Conservation (phyloP, 78 protist species). For the Paratrimastix pyriformis region DNA sequence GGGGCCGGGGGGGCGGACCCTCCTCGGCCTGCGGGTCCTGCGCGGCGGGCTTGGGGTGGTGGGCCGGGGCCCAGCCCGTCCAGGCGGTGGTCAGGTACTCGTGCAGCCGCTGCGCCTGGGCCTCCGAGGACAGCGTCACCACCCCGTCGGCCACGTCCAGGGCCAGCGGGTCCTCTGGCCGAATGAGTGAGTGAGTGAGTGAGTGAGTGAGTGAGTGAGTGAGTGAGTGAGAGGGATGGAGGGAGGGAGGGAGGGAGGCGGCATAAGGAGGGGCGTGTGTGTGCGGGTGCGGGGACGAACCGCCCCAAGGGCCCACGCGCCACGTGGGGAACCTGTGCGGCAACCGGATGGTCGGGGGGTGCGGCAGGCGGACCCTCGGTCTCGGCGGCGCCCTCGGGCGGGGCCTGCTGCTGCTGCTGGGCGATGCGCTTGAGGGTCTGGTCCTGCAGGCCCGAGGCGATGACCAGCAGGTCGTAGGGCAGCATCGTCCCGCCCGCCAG, state of each 20-base stretch:
- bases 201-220: no score
- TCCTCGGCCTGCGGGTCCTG: not conserved
- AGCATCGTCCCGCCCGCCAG: not conserved
- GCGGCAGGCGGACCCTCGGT: no score
- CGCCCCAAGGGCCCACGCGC: no score
- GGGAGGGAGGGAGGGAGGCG: no score
- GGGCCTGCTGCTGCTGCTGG: not conserved
- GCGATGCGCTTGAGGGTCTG: not conserved
- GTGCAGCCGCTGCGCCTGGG: not conserved
- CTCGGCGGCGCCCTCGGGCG: not conserved
- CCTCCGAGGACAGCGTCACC: not conserved
- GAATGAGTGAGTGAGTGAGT: not conserved
- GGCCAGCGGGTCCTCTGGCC: not conserved
- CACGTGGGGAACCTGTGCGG: no score
- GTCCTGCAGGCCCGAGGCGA: conserved; percentile 32
- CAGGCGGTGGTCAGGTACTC: not conserved
- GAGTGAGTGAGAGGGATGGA: no score
- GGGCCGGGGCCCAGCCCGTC: not conserved
- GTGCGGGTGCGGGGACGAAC: no score
- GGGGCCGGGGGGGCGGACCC: not conserved
- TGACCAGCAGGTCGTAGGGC: conserved; percentile 28
- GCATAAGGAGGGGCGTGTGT: no score
- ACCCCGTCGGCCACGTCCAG: conserved; percentile 5
- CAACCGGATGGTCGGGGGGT: no score
- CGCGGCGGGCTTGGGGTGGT: not conserved